Percentiles rank a stretch among this genome's conserved stretches.
Evolutionary conservation across 345 rosid species (phyloP).

Genomic region (Sisymbrium irio): DNA sequence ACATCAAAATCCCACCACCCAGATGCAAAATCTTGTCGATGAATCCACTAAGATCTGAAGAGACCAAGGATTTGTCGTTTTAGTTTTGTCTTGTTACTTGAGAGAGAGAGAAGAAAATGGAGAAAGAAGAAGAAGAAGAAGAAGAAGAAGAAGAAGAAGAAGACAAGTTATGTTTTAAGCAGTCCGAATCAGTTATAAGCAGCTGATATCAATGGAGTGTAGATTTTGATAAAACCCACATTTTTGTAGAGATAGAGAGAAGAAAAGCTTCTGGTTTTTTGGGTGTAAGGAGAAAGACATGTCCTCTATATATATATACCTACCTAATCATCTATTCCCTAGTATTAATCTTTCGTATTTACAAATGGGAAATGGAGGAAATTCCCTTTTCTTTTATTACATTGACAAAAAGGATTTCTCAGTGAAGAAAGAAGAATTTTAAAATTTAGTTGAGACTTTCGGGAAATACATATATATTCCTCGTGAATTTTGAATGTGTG

Average conservation of each 20-base stretch:
- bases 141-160: background rate
- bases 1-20: background rate
- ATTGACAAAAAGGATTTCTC: too few relatives aligned
- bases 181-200: background rate
- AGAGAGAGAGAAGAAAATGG: too few relatives aligned
- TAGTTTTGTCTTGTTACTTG: too few relatives aligned
- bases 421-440: too few relatives aligned
- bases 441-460: too few relatives aligned
- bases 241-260: background rate
- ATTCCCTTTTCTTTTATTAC: background rate
- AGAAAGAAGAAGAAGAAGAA: background rate
- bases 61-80: background rate
- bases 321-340: too few relatives aligned
- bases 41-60: background rate
- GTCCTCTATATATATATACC: background rate
- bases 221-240: background rate
- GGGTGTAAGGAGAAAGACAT: background rate
- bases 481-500: too few relatives aligned
- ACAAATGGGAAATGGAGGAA: background rate
- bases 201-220: background rate
- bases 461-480: too few relatives aligned
- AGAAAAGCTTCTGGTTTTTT: background rate
- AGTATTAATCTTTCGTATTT: background rate
- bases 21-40: background rate
- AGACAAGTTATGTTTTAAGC: background rate